A percentile compares a stretch with the other conserved stretches of the same genome.
These are phyloP conservation scores for Combretum micranthum DNA, from an alignment of 345 rosid species.

Conservation along the genomic window DNA sequence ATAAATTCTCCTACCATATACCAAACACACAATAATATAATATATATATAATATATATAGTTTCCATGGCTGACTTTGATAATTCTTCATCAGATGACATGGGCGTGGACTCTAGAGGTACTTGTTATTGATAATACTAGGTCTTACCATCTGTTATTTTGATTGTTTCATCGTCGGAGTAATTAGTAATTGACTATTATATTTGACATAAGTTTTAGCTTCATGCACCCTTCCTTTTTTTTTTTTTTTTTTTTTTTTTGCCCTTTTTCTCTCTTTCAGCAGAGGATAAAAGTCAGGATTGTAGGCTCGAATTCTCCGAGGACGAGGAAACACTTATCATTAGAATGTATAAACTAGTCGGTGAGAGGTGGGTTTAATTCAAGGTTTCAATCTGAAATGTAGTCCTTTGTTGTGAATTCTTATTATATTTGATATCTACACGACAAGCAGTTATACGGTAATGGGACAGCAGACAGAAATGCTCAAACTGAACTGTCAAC, in stretches of 20 bases:
- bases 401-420: background rate
- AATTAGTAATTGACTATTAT: too few species aligned
- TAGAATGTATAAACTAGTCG: constrained; percentile 37
- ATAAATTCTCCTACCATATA: background rate
- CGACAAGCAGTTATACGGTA: background rate
- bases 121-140: too few species aligned
- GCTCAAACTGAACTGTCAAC: too few species aligned
- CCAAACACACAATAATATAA: background rate
- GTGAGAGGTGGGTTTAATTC: constrained; percentile 15
- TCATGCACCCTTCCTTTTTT: background rate
- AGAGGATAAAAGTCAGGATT: constrained; percentile 14
- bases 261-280: background rate
- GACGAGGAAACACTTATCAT: constrained; percentile 34
- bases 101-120: constrained; percentile 8
- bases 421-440: background rate
- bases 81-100: constrained; percentile 13
- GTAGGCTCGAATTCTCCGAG: constrained; percentile 24
- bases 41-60: background rate
- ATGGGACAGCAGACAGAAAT: background rate
- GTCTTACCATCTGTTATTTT: too few species aligned
- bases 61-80: constrained; percentile 17
- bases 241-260: background rate
- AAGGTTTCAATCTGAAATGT: background rate
- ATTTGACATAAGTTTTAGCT: background rate
- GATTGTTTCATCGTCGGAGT: too few species aligned